phyloP scores from a whole-genome alignment of 495 filamentous ascomycete genomes.

The Paragyromitra xinjiangensis region DNA sequence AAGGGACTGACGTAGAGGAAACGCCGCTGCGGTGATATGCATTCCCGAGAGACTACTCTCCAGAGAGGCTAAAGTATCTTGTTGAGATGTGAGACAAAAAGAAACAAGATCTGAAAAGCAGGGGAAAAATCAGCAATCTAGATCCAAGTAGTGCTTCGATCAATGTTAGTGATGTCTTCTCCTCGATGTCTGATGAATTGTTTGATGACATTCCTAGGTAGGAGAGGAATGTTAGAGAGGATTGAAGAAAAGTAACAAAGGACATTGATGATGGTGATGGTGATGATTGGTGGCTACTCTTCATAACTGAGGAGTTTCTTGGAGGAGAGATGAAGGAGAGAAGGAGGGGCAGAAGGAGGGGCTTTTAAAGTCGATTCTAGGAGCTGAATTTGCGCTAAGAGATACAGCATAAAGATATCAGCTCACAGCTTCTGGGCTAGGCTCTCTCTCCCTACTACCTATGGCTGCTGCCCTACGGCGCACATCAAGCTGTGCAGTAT shows the following conservation, averaged over 20 bases:
- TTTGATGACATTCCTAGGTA: not conserved
- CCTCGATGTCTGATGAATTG: not conserved
- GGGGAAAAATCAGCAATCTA: not conserved
- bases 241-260: not conserved
- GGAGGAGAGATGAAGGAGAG: not conserved
- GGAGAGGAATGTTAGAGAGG: not conserved
- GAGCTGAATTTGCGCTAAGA: not conserved
- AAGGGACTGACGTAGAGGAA: constrained; percentile 7
- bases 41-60: not conserved
- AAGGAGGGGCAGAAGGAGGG: not conserved
- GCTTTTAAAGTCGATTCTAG: not conserved
- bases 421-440: not conserved
- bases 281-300: not conserved
- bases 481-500: not conserved
- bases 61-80: not conserved
- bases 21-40: not conserved
- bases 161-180: constrained; percentile 13
- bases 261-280: not conserved
- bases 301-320: not conserved
- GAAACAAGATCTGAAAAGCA: constrained; percentile 9
- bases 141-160: not conserved
- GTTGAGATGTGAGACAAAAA: not conserved
- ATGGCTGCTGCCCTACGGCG: no score
- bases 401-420: not conserved
- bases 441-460: no score